phyloP scores from a whole-genome alignment of 202 grass and related monocot species.

The Digitaria exilis region DNA sequence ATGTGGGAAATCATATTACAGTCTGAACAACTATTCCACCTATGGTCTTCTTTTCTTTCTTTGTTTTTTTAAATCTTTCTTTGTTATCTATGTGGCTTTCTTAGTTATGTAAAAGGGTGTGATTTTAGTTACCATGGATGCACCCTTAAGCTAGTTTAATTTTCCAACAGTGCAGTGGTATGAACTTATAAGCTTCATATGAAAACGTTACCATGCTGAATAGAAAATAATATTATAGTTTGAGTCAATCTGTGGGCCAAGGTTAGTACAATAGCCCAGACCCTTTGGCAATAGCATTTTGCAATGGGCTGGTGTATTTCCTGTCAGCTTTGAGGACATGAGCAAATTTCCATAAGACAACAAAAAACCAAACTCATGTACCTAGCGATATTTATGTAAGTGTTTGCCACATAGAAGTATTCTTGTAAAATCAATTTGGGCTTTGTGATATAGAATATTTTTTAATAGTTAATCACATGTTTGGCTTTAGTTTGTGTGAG shows the following conservation, averaged over 20 bases:
- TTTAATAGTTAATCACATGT: not conserved
- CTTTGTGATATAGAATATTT: not conserved
- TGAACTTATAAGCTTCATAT: not conserved
- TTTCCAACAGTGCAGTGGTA: no score
- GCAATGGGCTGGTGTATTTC: no score
- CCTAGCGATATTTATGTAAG: not conserved
- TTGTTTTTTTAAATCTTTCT: not conserved
- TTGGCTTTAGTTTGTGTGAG: not conserved
- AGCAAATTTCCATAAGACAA: not conserved
- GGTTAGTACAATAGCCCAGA: not conserved
- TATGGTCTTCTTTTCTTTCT: not conserved
- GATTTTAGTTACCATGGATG: not conserved
- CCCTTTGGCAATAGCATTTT: not conserved
- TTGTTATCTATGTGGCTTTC: not conserved
- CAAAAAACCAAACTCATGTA: no score
- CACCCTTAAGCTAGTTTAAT: not conserved
- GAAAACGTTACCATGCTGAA: not conserved
- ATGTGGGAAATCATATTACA: no score
- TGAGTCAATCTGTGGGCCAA: not conserved
- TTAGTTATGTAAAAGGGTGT: not conserved
- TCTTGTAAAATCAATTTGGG: constrained; percentile 8
- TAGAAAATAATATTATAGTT: not conserved
- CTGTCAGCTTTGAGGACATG: no score
- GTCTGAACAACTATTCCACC: no score
- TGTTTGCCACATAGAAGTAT: not conserved